Evolutionary conservation across 257 asterid genomes (phyloP).

Genomic region (Petrea volubilis): DNA sequence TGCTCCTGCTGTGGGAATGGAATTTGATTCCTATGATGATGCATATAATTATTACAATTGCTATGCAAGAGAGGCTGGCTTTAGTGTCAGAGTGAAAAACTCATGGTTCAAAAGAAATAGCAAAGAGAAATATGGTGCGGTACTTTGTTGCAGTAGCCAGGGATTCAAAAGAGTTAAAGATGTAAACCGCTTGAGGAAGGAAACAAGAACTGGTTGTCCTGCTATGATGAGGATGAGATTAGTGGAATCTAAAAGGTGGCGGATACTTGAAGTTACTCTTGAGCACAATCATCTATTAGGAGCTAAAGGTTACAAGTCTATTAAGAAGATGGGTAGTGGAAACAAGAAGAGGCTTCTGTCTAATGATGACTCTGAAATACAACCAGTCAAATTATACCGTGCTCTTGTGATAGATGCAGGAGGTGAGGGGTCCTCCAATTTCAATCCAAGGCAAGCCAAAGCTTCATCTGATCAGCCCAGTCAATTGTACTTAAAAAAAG

Average conservation of each 20-base stretch:
- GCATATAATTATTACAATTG: conserved; percentile 81
- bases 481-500: conserved; percentile 54
- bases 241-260: conserved; percentile 74
- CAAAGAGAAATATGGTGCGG: conserved; percentile 88
- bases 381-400: conserved; percentile 58
- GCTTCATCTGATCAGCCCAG: conserved; percentile 35
- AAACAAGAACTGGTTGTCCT: conserved; percentile 84
- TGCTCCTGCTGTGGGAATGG: conserved; percentile 72
- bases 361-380: conserved; percentile 46
- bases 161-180: conserved; percentile 84
- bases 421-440: conserved; percentile 37
- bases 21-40: conserved; percentile 80
- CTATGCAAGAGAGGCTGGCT: conserved; percentile 71
- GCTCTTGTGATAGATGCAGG: conserved; percentile 55
- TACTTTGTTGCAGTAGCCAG: conserved; percentile 86
- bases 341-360: conserved; percentile 52
- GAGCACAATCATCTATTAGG: conserved; percentile 81
- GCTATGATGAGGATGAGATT: conserved; percentile 82
- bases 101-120: conserved; percentile 89
- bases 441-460: conserved; percentile 25
- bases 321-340: conserved; percentile 48
- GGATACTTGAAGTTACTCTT: conserved; percentile 66
- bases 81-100: conserved; percentile 76
- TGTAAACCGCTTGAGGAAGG: conserved; percentile 67
- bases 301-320: conserved; percentile 50